Evolutionary conservation across 2,329 filamentous ascomycete species (phyloP).

Genomic region (Fusarium lateritium): DNA sequence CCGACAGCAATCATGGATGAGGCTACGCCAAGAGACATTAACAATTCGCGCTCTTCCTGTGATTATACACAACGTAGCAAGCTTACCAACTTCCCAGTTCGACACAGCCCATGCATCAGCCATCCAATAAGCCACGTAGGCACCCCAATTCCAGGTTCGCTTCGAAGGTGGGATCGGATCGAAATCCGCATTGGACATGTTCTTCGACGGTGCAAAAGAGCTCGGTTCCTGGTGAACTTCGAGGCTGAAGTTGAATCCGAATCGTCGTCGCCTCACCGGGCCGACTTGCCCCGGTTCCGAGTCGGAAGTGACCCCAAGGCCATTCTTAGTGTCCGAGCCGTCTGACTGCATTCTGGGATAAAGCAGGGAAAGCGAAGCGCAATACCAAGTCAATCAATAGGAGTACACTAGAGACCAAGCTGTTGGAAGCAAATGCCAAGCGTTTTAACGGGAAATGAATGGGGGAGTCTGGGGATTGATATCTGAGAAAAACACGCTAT

Average conservation of each 20-base stretch:
- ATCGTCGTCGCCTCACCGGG: constrained; percentile 2
- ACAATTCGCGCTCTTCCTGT: background rate
- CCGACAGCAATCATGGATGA: constrained; percentile 19
- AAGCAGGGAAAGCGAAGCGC: background rate
- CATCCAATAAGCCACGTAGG: constrained; percentile 20
- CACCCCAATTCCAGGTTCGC: constrained; percentile 20
- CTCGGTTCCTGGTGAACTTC: constrained; percentile 13
- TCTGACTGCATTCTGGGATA: constrained; percentile 6
- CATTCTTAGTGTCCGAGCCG: constrained; percentile 12
- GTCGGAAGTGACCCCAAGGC: constrained; percentile 11
- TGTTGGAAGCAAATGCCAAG: background rate
- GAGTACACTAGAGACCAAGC: background rate
- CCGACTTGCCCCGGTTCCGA: constrained; percentile 6
- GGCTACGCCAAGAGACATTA: background rate
- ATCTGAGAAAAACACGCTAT: background rate
- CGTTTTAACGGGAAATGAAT: background rate
- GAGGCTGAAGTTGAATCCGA: constrained; percentile 17
- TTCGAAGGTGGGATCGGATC: constrained; percentile 17
- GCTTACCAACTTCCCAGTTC: constrained; percentile 23
- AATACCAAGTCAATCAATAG: background rate
- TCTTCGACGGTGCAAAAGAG: constrained; percentile 15
- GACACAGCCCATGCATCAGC: constrained; percentile 22
- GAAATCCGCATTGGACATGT: constrained; percentile 8
- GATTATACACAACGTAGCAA: background rate
- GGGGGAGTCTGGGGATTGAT: background rate